Evolutionary conservation across 176 grass and related monocot genomes (phyloP).

Genomic region (Triticum aestivum): IWGSC_CS_RefSeq_v2.1 NC_057812.1:530189906-530190405

Average conservation of each 20-base stretch:
- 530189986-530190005: neutral
- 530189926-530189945: neutral
- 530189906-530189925: neutral
- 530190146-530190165: too few species aligned
- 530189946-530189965: neutral
- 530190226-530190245: neutral
- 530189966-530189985: slow-evolving; percentile 1
- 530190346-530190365: neutral
- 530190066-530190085: neutral
- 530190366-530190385: neutral
- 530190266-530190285: neutral
- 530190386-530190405: neutral
- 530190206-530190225: neutral
- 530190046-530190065: neutral
- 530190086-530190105: slow-evolving; percentile 18
- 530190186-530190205: neutral
- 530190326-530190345: neutral
- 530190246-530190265: neutral
- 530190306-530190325: neutral
- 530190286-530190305: neutral
- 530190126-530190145: neutral
- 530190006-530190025: neutral
- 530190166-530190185: neutral
- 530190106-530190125: neutral
- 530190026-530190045: neutral